Base-by-base conservation (phyloP, 441 rosid genomes). In the Gossypium lobatum region DNA sequence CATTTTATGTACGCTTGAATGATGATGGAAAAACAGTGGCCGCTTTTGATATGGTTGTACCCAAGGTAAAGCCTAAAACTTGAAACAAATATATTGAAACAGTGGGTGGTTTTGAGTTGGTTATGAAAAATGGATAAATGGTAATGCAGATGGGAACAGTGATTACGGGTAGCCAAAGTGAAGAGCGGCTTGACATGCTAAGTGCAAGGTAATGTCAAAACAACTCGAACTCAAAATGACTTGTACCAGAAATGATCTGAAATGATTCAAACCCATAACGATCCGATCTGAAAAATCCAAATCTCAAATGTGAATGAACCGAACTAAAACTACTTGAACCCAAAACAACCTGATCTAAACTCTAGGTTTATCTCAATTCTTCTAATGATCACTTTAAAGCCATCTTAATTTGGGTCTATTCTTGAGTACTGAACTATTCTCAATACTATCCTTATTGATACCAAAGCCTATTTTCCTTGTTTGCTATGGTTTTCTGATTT, bases 21-120 rank as follows among this genome's bases (percentile, higher is more conserved):
- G 89, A 83, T 61, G 99, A 93, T 71, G 88, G 85, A 59, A 75
- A 78, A 65, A 93, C 98, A 54, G 97, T 87, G 52, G 97, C 98
- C 63, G 89, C 99, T 73, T 95, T 93, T 75, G 98, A 95, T 58
- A 64, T 95, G 85, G 86, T 91, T 52, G 76, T 91, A 13, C 98
- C 98, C 28, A 84, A 81, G 95, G 98, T 92, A 77, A 45, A 73
- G 75, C 64, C 64, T 26, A 34, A 61, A 52, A 23, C 37, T 61
- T 50, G 18, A 61, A 11, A 72, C 52, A 48, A 62, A 69, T 26
- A 59, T 66, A 17, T 13, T 72, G 58, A 52, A 4, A 68, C 16
- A n/a, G 6, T 17, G 4, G 23, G 13, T 50, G 62, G 66, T 69
- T 74, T 58, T 48, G 64, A 67, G 50, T 55, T 46, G 21, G 28